Base-by-base conservation (phyloP, 2,329 filamentous ascomycete species). In the Purpureocillium lavendulum region DNA sequence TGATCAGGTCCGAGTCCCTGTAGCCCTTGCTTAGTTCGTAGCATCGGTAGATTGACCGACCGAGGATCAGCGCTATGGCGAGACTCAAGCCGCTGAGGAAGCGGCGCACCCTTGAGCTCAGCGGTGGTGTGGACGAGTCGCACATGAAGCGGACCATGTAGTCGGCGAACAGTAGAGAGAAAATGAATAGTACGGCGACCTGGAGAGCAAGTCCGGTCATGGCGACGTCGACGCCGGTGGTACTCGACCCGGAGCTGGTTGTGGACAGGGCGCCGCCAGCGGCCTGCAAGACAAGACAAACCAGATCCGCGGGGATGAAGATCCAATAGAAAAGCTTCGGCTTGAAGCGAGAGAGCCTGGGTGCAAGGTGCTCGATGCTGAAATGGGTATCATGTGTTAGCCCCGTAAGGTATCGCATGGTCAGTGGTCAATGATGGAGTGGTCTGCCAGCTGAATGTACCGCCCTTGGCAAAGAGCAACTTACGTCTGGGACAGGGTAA, bases 1-100 rank as follows among this genome's bases (percentile, higher is more conserved):
- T 61, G 32, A 81, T 73, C 40, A 82, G 55, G 6, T 63, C 54
- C 0, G 76, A 78, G 18, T 56, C 32, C 5, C 51, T 63, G 61
- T 79, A 84, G 2, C 80, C 80, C 30, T 78, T 62, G 44, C 71
- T 75, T 43, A 84, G 56, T 59, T 85, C 81, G 9, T 76, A 75
- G 32, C 82, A 76, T 39, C 81, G 69, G 55, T 78, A 84, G 8
- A 73, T 66, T 45, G 73, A 80, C 13, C 81, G 66, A 4, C 71
- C 69, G 30, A 83, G 70, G 47, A 84, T 78, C 32, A 73, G 62
- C 3, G 80, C 36, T 3, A 80, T 75, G 1, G 77, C 71, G 2
- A 74, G 50, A 1, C 60, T 55, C 10, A 82, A 58, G 33, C 70
- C 73, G 2, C 56, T 47, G 10, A 78, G 60, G 51, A 81, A 82